Evolutionary conservation across 306 rosid species (phyloP).

Genomic region (Gastrolobium villosum): DNA sequence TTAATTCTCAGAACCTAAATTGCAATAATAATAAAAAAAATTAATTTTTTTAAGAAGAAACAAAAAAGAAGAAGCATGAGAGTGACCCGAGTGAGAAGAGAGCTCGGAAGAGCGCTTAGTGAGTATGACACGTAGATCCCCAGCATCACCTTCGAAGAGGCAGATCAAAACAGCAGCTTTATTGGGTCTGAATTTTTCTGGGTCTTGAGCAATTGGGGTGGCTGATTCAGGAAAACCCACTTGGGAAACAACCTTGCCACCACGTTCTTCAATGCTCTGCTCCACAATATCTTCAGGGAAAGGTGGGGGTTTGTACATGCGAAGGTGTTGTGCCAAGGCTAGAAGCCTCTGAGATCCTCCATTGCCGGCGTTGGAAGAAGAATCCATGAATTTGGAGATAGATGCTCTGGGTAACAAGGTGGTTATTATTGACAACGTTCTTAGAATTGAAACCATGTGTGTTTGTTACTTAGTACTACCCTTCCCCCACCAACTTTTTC

Average conservation of each 20-base stretch:
- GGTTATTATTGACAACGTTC: conserved; percentile 50
- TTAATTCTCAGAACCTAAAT: conserved; percentile 17
- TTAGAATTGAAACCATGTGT: conserved; percentile 70
- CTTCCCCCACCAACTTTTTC: neutral
- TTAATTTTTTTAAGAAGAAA: too few relatives aligned
- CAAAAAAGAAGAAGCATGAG: too few relatives aligned
- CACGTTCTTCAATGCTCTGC: conserved; percentile 64
- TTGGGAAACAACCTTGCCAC: conserved; percentile 78
- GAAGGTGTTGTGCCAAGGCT: conserved; percentile 83
- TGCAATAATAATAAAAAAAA: neutral
- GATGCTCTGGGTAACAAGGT: conserved; percentile 39
- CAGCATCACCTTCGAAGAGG: conserved; percentile 83
- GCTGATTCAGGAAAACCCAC: conserved; percentile 87
- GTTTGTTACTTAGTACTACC: neutral
- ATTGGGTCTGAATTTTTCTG: conserved; percentile 68
- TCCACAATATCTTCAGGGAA: conserved; percentile 68
- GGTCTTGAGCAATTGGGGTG: conserved; percentile 60
- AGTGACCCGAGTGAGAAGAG: conserved; percentile 90
- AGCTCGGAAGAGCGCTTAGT: conserved; percentile 82
- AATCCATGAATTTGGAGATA: conserved; percentile 66
- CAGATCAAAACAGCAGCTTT: conserved; percentile 95
- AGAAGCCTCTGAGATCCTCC: conserved; percentile 62
- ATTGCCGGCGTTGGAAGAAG: conserved; percentile 40
- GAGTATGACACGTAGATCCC: conserved; percentile 89
- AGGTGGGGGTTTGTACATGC: conserved; percentile 79